These are phyloP conservation scores for Lipomyces spencermartinsiae DNA, from an alignment of 805 yeast genomes.

Conservation along the genomic window DNA sequence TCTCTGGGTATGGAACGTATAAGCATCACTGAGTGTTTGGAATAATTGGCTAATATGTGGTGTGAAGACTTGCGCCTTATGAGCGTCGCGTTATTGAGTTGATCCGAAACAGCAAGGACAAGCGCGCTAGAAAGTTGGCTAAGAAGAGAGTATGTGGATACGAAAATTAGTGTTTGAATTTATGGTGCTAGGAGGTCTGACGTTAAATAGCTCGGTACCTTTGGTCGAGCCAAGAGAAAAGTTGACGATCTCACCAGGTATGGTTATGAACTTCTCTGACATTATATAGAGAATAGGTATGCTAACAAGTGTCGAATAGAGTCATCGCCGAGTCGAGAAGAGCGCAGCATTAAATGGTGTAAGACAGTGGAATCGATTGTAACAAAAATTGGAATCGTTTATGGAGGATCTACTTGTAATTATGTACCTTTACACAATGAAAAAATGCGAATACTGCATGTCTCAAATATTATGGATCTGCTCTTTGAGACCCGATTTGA, in stretches of 20 bases:
- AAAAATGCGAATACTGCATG: background rate
- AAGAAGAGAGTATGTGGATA: conserved; percentile 76
- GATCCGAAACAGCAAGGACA: conserved; percentile 99
- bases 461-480: conserved; percentile 6
- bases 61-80: conserved; percentile 83
- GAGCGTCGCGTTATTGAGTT: conserved; percentile 99
- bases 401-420: conserved; percentile 19
- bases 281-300: background rate
- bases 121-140: conserved; percentile 99
- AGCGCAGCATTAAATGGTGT: conserved; percentile 28
- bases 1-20: conserved; percentile 63
- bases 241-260: conserved; percentile 91
- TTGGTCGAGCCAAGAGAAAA: conserved; percentile 99
- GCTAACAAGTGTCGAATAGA: background rate
- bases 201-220: conserved; percentile 80
- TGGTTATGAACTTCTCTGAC: background rate
- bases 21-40: background rate
- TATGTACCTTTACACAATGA: conserved; percentile 15
- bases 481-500: background rate
- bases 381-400: conserved; percentile 16
- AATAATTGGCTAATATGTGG: background rate
- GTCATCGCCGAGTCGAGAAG: conserved; percentile 39
- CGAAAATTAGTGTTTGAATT: background rate
- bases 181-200: background rate
- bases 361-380: background rate